Evolutionary conservation across 441 rosid species (phyloP), one percentile per base, ranked within the genome.

Genomic region (Rhodomyrtus psidioides): DNA sequence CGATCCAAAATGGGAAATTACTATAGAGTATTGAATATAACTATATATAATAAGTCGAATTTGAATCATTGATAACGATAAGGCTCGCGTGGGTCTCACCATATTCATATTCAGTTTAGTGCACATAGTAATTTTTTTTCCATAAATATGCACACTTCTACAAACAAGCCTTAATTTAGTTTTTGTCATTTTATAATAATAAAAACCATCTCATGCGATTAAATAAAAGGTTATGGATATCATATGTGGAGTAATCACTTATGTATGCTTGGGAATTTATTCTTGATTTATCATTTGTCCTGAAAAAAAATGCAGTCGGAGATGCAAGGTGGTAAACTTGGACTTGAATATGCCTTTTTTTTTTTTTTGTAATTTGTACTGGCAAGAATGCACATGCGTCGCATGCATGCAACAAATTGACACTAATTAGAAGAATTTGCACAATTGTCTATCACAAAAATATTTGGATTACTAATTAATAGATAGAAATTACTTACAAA

Each of bases 21-120:
- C 10, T 2, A 19, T 2, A 9, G 26, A 19, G 76, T 19, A 1
- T 17, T 17, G 24, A 10, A 23, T n/a, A n/a, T n/a, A n/a, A n/a
- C n/a, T n/a, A n/a, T 19, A 9, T 2, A 7, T 34, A 9, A 3
- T 8, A 17, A 59, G 34, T 30, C 0, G 44, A 28, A 19, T 65
- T 0, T 34, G 7, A 65, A 65, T 0, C 1, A 7, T 65, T 9
- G 24, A 30, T 16, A 16, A 62, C 16, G 13, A 62, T 62, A 10
- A 6, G 13, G 30, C 2, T 62, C 44, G 30, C 13, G 3, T 30
- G 44, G 21, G 2, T 30, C 2, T 1, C 13, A 28, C 1, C 0
- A 62, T 6, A 28, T 62, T 5, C 6, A 30, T 30, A 62, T 16
- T 62, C 3, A 62, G 0, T 17, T 62, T 2, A 10, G 0, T 62